These are phyloP conservation scores for Pythium myriotylum DNA, from an alignment of 352 stramenopile species.

Conservation along the genomic window DNA sequence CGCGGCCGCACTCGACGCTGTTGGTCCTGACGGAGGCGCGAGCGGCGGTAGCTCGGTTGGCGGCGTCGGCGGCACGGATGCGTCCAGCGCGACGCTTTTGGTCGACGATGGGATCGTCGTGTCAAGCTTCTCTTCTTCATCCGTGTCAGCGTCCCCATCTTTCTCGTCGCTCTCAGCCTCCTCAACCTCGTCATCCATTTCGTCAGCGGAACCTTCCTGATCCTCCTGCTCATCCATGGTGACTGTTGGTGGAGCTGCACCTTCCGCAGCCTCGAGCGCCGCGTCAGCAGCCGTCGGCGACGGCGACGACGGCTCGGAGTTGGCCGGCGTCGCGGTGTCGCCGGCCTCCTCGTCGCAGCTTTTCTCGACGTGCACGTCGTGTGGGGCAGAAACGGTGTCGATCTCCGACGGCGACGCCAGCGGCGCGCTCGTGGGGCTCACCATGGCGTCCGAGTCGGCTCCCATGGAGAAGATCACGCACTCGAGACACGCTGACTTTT, in stretches of 20 bases:
- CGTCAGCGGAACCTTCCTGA: not conserved
- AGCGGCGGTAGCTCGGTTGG: slow-evolving; percentile 23
- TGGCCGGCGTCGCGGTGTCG: not conserved
- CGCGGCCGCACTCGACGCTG: not conserved
- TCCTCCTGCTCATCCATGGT: not conserved
- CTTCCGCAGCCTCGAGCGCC: slow-evolving; percentile 5
- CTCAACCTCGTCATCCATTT: slow-evolving; percentile 8
- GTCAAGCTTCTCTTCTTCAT: slow-evolving; percentile 1
- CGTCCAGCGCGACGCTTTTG: not conserved
- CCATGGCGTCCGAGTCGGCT: slow-evolving; percentile 23
- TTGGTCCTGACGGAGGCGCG: not conserved
- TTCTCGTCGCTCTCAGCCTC: not conserved
- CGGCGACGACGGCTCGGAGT: slow-evolving; percentile 1
- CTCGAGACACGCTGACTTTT: slow-evolving; percentile 7
- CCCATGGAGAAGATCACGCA: slow-evolving; percentile 10
- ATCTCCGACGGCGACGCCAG: not conserved
- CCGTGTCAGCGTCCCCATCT: not conserved
- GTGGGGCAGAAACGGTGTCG: slow-evolving; percentile 4
- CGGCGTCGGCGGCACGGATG: slow-evolving; percentile 15
- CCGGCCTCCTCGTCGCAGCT: not conserved
- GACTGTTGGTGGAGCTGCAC: not conserved
- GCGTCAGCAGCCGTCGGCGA: slow-evolving; percentile 16
- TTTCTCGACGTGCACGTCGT: slow-evolving; percentile 17
- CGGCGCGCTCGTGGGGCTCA: slow-evolving; percentile 15
- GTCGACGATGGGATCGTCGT: slow-evolving; percentile 1